Base-by-base conservation (phyloP, 2,329 filamentous ascomycete species). In the Fusarium continuum region DNA sequence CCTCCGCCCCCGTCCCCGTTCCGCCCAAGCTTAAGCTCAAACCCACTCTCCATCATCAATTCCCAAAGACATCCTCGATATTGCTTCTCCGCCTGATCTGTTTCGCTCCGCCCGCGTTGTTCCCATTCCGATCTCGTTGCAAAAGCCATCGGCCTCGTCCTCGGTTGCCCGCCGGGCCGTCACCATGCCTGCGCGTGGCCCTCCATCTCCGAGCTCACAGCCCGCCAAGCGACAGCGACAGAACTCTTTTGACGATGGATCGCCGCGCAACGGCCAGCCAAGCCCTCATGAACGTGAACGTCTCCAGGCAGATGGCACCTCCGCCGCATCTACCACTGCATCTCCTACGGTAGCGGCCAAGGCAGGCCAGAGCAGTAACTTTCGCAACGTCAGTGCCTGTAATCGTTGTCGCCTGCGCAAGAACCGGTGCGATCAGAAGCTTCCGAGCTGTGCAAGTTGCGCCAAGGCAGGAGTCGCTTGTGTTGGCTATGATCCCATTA, bases 401-500 rank as follows among this genome's bases (percentile, higher is more conserved):
- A 97, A 97, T 79, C 87, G 93, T 34, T 98, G 94, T 77, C 87
- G 94, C 39, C 80, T 96, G 75, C 87, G 94, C 72, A 98, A 98
- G 82, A 98, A 97, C 75, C 85, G 93, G 48, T 98, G 94, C 78
- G 94, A 98, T 77, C 94, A 97, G 82, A 89, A 90, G 65, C 83
- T 98, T 61, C 94, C 94, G 8, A 92, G 91, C 70, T 98, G 94
- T 76, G 89, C 91, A 35, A 92, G 91, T 68, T 98, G 94, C 78
- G 92, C 93, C 75, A 97, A 97, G 79, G 93, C 91, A n/a, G 85
- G 86, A 55, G 91, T 96, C 39, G 89, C 91, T 67, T 98, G 95
- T 75, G 92, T 97, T 45, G 94, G 94, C 62, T 97, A 97, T 76
- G 94, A 98, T 74, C 93, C 94, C 28, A 97, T 97, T 72, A 96